Conservation (phyloP, 176 grass and related monocot genomes). For the Avena sativa region DNA sequence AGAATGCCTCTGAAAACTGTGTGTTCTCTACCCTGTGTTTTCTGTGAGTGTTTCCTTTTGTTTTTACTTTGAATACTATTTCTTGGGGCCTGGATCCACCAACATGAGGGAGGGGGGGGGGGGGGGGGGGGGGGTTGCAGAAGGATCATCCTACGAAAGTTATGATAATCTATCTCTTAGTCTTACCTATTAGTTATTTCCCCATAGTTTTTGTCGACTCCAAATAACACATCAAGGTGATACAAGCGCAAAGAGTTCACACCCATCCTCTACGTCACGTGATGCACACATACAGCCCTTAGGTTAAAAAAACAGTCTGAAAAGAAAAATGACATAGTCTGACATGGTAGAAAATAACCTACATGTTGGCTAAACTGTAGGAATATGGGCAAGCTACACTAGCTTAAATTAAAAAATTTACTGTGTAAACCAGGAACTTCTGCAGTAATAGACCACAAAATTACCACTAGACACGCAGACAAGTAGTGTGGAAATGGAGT, state of each 20-base stretch:
- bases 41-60: neutral
- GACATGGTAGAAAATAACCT: too few relatives aligned
- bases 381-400: neutral
- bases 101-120: too few relatives aligned
- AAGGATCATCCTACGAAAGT: too few relatives aligned
- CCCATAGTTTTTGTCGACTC: neutral
- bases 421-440: neutral
- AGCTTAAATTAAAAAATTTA: neutral
- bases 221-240: neutral
- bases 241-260: neutral
- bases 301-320: neutral
- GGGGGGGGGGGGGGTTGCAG: too few relatives aligned
- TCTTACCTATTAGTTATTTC: neutral
- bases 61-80: conserved; percentile 33
- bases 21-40: conserved; percentile 3
- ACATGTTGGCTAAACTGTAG: neutral
- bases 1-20: neutral
- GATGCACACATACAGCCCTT: neutral
- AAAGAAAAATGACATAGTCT: neutral
- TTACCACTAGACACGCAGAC: neutral
- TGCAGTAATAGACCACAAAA: neutral
- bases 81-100: neutral
- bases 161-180: neutral
- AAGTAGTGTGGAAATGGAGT: neutral
- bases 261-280: neutral